Conservation (phyloP, 768 basidiomycete genomes). For the Tricholoma hemisulphureum region DNA sequence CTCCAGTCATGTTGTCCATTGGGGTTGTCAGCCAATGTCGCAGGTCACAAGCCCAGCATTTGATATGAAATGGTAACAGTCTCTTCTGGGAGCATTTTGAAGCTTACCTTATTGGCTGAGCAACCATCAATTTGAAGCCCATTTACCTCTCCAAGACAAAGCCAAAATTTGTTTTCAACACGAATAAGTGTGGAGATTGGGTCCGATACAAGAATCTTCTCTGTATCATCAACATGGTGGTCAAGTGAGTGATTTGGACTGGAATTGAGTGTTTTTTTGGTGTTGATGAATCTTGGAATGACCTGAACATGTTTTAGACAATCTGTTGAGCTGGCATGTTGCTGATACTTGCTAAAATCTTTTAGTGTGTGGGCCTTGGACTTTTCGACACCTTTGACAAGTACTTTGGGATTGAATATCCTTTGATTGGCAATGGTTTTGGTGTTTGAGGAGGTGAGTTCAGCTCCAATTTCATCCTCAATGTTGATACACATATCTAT, state of each 20-base stretch:
- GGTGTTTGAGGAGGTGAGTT: background rate
- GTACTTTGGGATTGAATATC: background rate
- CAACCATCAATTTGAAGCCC: background rate
- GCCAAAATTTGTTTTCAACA: background rate
- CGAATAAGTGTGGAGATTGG: background rate
- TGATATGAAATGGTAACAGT: background rate
- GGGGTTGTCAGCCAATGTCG: background rate
- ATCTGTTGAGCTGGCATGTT: background rate
- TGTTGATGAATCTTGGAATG: background rate
- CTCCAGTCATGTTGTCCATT: background rate
- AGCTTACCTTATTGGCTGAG: background rate
- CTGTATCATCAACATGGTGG: background rate
- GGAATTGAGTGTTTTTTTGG: background rate
- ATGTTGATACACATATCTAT: background rate
- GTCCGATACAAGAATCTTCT: background rate
- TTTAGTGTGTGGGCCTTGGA: background rate
- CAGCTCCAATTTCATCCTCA: background rate
- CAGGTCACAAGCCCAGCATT: background rate
- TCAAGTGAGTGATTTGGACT: background rate
- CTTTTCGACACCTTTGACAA: background rate
- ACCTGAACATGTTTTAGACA: background rate
- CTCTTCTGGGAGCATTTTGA: background rate
- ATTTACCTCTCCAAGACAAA: background rate
- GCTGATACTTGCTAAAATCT: background rate
- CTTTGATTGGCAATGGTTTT: background rate